phyloP scores from a whole-genome alignment of 1,139 yeast species.

The Sugiyamaella paludigena region DNA sequence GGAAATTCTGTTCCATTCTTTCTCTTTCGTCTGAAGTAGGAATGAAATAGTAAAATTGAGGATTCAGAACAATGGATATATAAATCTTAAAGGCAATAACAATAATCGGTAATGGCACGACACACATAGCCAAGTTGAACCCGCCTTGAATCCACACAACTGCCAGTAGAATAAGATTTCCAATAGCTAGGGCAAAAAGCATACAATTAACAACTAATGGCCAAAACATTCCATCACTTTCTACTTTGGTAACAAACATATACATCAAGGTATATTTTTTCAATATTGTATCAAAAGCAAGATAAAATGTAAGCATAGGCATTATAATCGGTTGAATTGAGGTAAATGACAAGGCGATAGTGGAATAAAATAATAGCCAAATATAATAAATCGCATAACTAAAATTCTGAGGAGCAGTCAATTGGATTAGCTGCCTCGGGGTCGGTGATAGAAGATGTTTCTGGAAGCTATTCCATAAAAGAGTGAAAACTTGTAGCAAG shows the following conservation, averaged over 20 bases:
- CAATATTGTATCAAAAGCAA: conserved; percentile 35
- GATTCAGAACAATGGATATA: conserved; percentile 25
- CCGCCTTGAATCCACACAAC: conserved; percentile 43
- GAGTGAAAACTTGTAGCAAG: conserved; percentile 35
- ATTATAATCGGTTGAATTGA: conserved; percentile 42
- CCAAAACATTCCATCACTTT: conserved; percentile 43
- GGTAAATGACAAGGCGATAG: conserved; percentile 42
- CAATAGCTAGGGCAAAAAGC: conserved; percentile 38
- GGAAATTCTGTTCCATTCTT: conserved; percentile 21
- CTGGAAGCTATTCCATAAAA: conserved; percentile 33
- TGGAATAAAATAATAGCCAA: conserved; percentile 39
- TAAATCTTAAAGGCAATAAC: conserved; percentile 36
- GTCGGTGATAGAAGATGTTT: conserved; percentile 36
- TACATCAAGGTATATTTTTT: conserved; percentile 41
- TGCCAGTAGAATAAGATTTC: conserved; percentile 39
- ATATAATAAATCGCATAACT: conserved; percentile 39
- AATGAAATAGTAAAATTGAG: conserved; percentile 33
- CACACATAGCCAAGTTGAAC: conserved; percentile 36
- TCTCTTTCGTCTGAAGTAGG: conserved; percentile 30
- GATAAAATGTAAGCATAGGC: conserved; percentile 37
- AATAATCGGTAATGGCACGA: conserved; percentile 35
- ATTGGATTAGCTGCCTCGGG: conserved; percentile 38
- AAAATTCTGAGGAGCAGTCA: conserved; percentile 41
- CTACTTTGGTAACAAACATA: conserved; percentile 41
- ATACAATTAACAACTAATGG: conserved; percentile 38